These are phyloP conservation scores for Beauveria caledonica DNA, from an alignment of 2,329 filamentous ascomycete genomes.

Conservation along the genomic window DNA sequence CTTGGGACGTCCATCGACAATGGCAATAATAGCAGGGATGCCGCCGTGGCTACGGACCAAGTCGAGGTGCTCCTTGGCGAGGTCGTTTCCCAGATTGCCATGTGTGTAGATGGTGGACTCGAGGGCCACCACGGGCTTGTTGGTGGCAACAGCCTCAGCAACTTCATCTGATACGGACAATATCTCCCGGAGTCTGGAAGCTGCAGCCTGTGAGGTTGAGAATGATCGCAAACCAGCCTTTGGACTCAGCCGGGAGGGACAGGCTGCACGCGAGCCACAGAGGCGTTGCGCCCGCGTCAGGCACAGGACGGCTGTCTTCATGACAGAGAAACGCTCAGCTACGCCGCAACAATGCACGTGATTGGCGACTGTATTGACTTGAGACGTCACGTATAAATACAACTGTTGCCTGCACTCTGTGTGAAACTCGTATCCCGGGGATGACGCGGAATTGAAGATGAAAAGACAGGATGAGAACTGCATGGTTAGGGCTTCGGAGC, in stretches of 20 bases:
- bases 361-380: neutral
- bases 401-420: neutral
- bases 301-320: neutral
- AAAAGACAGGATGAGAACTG: neutral
- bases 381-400: neutral
- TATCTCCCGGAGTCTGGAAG: slow-evolving; percentile 31
- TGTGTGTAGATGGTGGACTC: slow-evolving; percentile 98
- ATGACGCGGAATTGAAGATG: neutral
- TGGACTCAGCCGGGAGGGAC: neutral
- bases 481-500: neutral
- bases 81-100: slow-evolving; percentile 66
- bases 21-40: slow-evolving; percentile 83
- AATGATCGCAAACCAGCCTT: neutral
- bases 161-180: slow-evolving; percentile 78
- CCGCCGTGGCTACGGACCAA: slow-evolving; percentile 74
- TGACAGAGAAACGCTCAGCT: neutral
- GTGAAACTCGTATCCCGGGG: neutral
- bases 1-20: slow-evolving; percentile 72
- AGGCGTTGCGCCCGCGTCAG: neutral
- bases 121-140: slow-evolving; percentile 79
- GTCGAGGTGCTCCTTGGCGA: slow-evolving; percentile 72
- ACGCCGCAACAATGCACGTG: neutral
- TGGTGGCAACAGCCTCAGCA: slow-evolving; percentile 61
- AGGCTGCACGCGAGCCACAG: neutral
- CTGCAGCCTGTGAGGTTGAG: slow-evolving; percentile 8